Conservation (phyloP, 2,329 filamentous ascomycete species). For the Cercospora sesami region DNA sequence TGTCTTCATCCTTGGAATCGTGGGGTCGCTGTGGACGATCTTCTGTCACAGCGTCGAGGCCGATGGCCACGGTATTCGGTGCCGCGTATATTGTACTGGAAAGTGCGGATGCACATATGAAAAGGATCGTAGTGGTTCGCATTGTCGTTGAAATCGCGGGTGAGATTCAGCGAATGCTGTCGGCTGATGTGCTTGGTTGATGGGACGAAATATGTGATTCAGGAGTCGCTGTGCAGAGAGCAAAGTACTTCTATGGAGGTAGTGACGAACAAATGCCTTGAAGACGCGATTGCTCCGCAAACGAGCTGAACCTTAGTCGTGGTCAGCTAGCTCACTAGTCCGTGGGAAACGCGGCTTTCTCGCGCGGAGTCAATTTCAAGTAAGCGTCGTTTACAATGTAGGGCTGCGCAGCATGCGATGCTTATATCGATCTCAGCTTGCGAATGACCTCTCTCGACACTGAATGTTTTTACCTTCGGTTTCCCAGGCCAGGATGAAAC, state of each 20-base stretch:
- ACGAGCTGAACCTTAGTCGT: neutral
- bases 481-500: neutral
- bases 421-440: neutral
- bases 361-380: neutral
- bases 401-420: neutral
- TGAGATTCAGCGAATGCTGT: neutral
- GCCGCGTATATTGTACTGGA: slow-evolving; percentile 2
- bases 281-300: neutral
- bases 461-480: neutral
- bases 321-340: neutral
- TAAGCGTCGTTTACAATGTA: neutral
- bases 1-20: neutral
- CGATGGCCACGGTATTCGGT: neutral
- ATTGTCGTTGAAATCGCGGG: neutral
- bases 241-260: neutral
- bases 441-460: neutral
- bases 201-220: neutral
- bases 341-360: neutral
- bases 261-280: neutral
- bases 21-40: neutral
- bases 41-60: slow-evolving; percentile 9
- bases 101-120: slow-evolving; percentile 3
- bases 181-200: neutral
- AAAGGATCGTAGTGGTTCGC: slow-evolving; percentile 5
- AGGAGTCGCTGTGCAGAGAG: neutral